A percentile compares a stretch with the other conserved stretches of the same genome.
phyloP scores from a whole-genome alignment of 495 filamentous ascomycete species.

The Talaromyces borbonicus region DNA sequence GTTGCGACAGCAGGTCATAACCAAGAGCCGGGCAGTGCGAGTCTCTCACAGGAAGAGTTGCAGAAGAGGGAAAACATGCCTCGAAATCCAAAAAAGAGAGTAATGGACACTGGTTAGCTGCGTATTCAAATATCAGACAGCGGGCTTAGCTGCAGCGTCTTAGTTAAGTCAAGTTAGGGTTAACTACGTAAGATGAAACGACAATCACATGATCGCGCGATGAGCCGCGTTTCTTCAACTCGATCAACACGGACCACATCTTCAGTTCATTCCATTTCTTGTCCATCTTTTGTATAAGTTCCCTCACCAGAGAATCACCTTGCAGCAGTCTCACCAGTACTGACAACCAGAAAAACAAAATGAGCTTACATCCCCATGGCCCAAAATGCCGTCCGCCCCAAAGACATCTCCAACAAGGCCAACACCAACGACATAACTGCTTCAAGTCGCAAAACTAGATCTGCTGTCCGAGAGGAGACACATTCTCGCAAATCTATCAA shows the following conservation, averaged over 20 bases:
- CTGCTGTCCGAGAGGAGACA: neutral
- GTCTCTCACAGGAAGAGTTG: slow-evolving; percentile 27
- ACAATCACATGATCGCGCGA: slow-evolving; percentile 3
- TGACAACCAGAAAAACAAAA: neutral
- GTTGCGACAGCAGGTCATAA: slow-evolving; percentile 77
- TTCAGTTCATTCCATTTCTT: too few species aligned
- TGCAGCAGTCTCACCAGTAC: too few species aligned
- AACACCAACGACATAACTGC: neutral
- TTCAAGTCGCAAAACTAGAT: neutral
- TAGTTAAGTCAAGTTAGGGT: too few species aligned
- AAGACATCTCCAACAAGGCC: neutral
- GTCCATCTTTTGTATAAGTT: too few species aligned
- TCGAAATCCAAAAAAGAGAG: slow-evolving; percentile 39
- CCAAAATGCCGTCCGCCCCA: slow-evolving; percentile 7
- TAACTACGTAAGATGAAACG: too few species aligned
- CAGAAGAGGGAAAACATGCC: slow-evolving; percentile 22
- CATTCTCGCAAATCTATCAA: too few species aligned
- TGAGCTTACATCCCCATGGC: slow-evolving; percentile 5
- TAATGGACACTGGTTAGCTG: slow-evolving; percentile 26
- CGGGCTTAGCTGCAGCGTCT: too few species aligned
- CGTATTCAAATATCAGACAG: too few species aligned
- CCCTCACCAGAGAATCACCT: too few species aligned
- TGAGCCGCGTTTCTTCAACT: too few species aligned
- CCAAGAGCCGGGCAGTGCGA: slow-evolving; percentile 22
- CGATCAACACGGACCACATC: too few species aligned